Conservation (phyloP, 352 stramenopile genomes). For the Thalassiosira oceanica region DNA sequence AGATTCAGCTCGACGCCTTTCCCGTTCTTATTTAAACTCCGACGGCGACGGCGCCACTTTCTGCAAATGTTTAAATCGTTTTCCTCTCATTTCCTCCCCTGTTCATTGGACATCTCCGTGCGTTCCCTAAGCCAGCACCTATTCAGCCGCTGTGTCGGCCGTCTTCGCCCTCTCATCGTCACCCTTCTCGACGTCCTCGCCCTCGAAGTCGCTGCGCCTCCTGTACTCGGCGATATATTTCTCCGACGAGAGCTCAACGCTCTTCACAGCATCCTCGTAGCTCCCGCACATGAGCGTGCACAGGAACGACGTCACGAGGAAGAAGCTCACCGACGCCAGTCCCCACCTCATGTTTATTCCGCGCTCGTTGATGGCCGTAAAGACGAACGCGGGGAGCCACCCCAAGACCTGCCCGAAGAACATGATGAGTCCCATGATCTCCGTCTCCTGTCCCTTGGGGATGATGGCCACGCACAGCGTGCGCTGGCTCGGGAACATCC, state of each 20-base stretch:
- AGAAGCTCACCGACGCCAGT: conserved; percentile 29
- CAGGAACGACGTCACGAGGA: conserved; percentile 20
- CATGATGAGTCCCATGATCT: conserved; percentile 55
- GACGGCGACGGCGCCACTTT: no score
- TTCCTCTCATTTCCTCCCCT: no score
- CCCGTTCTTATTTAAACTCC: no score
- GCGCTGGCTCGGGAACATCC: conserved; percentile 53
- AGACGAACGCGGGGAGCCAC: conserved; percentile 46
- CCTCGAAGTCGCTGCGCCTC: conserved; percentile 3
- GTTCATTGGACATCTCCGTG: no score
- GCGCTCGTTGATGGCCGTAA: conserved; percentile 54
- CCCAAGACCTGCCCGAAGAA: conserved; percentile 47
- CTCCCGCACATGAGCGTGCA: conserved; percentile 55
- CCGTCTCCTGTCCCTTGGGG: conserved; percentile 52
- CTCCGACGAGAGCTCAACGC: conserved; percentile 35
- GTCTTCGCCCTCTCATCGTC: no score
- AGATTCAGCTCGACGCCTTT: no score
- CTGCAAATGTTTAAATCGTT: no score
- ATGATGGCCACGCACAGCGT: conserved; percentile 35
- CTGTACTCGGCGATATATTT: conserved; percentile 28
- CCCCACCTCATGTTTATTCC: conserved; percentile 48
- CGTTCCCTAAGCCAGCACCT: no score
- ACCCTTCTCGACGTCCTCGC: no score
- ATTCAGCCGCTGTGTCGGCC: no score
- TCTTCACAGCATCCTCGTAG: conserved; percentile 52